These are phyloP conservation scores for Globisporangium acanthophoron DNA, from an alignment of 352 stramenopile genomes.

Conservation along the genomic window DNA sequence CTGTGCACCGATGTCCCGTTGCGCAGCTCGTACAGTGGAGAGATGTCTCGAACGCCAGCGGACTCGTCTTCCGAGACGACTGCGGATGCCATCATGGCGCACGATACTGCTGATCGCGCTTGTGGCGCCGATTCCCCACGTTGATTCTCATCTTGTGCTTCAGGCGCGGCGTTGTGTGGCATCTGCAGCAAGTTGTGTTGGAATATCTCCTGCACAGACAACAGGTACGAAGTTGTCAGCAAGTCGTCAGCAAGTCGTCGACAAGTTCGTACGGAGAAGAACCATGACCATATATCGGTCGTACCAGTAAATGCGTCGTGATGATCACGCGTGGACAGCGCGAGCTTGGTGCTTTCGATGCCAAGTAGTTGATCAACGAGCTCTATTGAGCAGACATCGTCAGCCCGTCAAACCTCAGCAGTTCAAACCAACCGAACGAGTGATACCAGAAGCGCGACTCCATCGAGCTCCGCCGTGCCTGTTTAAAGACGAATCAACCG, in stretches of 20 bases:
- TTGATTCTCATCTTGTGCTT: background rate
- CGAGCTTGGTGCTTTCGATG: constrained; percentile 16
- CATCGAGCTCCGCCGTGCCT: constrained; percentile 75
- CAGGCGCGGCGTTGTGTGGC: background rate
- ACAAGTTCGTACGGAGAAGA: background rate
- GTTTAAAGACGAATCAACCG: background rate
- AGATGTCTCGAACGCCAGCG: constrained; percentile 13
- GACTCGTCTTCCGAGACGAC: constrained; percentile 12
- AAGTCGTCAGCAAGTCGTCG: background rate
- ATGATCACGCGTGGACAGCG: constrained; percentile 57
- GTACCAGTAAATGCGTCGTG: constrained; percentile 79
- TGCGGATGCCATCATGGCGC: constrained; percentile 52
- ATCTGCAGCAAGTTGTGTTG: constrained; percentile 29
- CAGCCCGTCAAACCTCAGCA: background rate
- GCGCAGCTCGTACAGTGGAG: constrained; percentile 58
- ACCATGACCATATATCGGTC: background rate
- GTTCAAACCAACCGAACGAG: background rate
- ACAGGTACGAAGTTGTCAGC: background rate
- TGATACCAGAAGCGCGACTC: constrained; percentile 65
- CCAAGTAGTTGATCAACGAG: constrained; percentile 57
- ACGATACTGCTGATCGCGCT: constrained; percentile 23
- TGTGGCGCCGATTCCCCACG: background rate
- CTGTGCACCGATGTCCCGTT: constrained; percentile 58
- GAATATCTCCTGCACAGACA: constrained; percentile 51
- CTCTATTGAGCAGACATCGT: constrained; percentile 25